A percentile compares a stretch with the other conserved stretches of the same genome.
Evolutionary conservation across 164 flowering plant genomes (phyloP).

Genomic region (Hamamelis virginiana): DNA sequence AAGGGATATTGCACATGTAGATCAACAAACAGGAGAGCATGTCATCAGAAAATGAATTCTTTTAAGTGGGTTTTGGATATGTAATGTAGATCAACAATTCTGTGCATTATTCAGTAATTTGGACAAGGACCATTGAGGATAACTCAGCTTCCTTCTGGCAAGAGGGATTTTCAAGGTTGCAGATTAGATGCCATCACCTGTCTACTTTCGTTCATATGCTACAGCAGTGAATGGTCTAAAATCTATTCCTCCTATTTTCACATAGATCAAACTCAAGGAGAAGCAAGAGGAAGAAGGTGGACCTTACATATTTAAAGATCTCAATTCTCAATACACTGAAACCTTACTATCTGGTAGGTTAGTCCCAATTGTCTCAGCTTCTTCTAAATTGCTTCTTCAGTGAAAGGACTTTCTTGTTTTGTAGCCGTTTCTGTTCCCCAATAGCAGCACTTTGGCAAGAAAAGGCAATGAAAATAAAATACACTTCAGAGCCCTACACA

Average conservation of each 20-base stretch:
- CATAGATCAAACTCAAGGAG: background rate
- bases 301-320: background rate
- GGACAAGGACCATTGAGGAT: background rate
- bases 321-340: background rate
- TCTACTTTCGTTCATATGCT: background rate
- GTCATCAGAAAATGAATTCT: too few species aligned
- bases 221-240: background rate
- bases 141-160: background rate
- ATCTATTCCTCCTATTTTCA: background rate
- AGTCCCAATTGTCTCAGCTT: conserved; percentile 72
- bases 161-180: background rate
- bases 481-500: background rate
- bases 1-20: too few species aligned
- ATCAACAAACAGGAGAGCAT: too few species aligned
- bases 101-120: background rate
- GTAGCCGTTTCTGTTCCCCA: conserved; percentile 74
- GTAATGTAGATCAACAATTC: background rate
- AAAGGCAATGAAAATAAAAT: background rate
- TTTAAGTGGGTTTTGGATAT: too few species aligned
- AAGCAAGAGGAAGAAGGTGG: background rate
- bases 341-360: background rate
- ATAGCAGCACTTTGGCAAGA: conserved; percentile 63
- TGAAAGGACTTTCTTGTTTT: conserved; percentile 70
- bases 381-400: conserved; percentile 78
- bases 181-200: background rate